Base-by-base conservation (phyloP, 176 grass and related monocot species). In the Pharus latifolius region DNA sequence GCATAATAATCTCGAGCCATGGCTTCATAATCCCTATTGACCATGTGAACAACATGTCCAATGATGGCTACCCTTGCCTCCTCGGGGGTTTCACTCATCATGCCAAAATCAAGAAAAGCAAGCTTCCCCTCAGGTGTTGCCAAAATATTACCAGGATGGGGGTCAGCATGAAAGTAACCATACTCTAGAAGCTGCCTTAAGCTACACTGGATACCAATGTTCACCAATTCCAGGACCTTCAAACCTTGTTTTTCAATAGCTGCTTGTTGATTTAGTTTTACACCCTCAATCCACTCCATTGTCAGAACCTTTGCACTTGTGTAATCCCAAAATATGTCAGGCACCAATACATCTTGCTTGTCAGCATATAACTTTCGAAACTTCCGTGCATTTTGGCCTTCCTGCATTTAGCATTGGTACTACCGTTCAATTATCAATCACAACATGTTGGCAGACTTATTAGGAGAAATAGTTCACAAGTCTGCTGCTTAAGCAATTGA, bases 71-170 rank as follows among this genome's bases (percentile, higher is more conserved):
- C 81, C 55, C 95, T 83, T 44, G 95, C 95, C 63, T 88, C 90
- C 45, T 98, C 95, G 48, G 95, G 95, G 53, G 95, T 98, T 80
- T 98, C 95, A 62, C 89, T 93, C 95, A 98, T 98, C 95, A 93
- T 98, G 29, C 95, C 95, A 66, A 98, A 98, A 85, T 93, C 90
- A 72, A 98, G 81, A 88, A 98, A 98, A 73, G 95, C 87, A 66
- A 98, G 87, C 30, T 91, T 98, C 25, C 94, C 95, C 57, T 91
- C 95, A 32, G 95, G 78, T 38, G 95, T 98, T 27, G 95, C 90
- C 50, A 98, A 71, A 53, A 98, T 78, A 83, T 98, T 98, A 72
- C 95, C 95, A 74, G 95, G 95, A 82, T 98, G 95, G 11, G 95
- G 90, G 29, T 98, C 94, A 33, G 94, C 94, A 32, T 98, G 94